Evolutionary conservation across 805 yeast species (phyloP).

Genomic region (Candida ovalis): DNA sequence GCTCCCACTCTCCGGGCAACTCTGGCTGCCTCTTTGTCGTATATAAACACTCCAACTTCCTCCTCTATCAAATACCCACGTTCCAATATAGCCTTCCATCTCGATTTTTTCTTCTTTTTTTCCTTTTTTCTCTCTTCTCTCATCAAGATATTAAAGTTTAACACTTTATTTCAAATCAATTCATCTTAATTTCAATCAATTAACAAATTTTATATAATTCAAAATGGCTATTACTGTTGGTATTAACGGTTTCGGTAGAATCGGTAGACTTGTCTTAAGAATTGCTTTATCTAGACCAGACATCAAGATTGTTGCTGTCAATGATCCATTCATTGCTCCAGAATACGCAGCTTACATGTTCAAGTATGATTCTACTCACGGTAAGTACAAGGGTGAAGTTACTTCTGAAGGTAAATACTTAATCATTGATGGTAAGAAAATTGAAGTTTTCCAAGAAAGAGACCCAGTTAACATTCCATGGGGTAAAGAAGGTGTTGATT

Average conservation of each 20-base stretch:
- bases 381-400: constrained; percentile 76
- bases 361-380: constrained; percentile 94
- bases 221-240: constrained; percentile 68
- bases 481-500: constrained; percentile 79
- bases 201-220: neutral
- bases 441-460: constrained; percentile 71
- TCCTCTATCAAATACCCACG: neutral
- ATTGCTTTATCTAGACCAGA: constrained; percentile 70
- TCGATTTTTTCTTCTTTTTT: neutral
- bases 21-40: neutral
- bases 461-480: constrained; percentile 88
- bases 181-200: neutral
- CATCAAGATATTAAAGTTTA: neutral
- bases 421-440: constrained; percentile 64
- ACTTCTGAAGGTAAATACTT: constrained; percentile 50
- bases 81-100: neutral
- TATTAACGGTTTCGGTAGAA: constrained; percentile 94
- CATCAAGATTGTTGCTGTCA: constrained; percentile 81
- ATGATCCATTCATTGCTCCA: constrained; percentile 86
- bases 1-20: neutral
- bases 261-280: constrained; percentile 86
- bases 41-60: constrained; percentile 2
- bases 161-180: neutral
- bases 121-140: neutral
- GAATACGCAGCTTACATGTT: constrained; percentile 94